These are phyloP conservation scores for Bacidia gigantensis DNA, from an alignment of 495 filamentous ascomycete species.

Conservation along the genomic window DNA sequence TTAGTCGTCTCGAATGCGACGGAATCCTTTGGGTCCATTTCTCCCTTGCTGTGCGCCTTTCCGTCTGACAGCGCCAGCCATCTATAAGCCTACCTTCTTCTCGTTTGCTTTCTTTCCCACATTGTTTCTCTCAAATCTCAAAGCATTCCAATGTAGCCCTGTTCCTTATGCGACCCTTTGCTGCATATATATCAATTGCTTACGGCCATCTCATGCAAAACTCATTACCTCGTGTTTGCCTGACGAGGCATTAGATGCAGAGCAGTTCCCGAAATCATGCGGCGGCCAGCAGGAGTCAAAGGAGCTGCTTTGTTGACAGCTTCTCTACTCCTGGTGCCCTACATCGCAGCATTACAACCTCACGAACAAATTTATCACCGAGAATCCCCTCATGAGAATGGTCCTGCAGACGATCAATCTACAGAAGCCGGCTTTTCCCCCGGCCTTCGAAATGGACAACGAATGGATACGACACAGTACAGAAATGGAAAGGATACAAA, in stretches of 20 bases:
- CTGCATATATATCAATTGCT: background rate
- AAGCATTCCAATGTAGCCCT: no score
- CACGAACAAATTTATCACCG: slow-evolving; percentile 34
- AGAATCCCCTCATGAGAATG: slow-evolving; percentile 21
- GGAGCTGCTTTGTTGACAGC: slow-evolving; percentile 33
- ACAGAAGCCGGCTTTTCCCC: slow-evolving; percentile 10
- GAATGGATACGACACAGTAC: slow-evolving; percentile 17
- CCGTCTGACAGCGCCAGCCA: background rate
- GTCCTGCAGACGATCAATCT: slow-evolving; percentile 22
- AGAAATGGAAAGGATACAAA: slow-evolving; percentile 29
- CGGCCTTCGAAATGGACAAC: slow-evolving; percentile 15
- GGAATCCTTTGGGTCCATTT: background rate
- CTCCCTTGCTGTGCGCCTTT: background rate
- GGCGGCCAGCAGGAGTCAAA: slow-evolving; percentile 25
- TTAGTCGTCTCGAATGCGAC: background rate
- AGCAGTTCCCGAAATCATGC: slow-evolving; percentile 10
- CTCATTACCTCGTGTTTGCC: slow-evolving; percentile 2
- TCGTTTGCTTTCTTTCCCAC: no score
- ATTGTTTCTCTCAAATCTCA: no score
- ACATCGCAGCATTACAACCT: slow-evolving; percentile 41
- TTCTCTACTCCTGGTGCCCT: slow-evolving; percentile 38
- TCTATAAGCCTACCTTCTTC: no score
- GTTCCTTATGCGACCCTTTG: no score
- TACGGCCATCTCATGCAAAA: background rate
- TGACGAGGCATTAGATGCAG: background rate